phyloP scores from a whole-genome alignment of 2,329 filamentous ascomycete genomes.

The Neofusicoccum sp. region DNA sequence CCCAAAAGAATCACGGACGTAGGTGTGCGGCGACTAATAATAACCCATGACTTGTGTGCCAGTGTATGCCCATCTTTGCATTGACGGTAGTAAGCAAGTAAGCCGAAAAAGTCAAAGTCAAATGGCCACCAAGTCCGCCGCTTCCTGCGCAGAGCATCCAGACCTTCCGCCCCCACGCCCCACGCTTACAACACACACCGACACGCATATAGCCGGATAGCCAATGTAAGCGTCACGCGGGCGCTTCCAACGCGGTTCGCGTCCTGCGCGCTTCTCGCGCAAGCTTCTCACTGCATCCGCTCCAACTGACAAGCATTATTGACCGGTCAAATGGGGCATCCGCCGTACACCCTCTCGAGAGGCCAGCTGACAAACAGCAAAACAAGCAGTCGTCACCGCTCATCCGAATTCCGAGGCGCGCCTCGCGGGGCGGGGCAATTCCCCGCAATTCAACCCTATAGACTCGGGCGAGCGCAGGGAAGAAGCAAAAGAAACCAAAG shows the following conservation, averaged over 20 bases:
- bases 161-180: slow-evolving; percentile 4
- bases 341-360: not conserved
- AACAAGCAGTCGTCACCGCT: slow-evolving; percentile 1
- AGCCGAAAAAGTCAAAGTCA: slow-evolving; percentile 3
- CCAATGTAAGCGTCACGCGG: slow-evolving; percentile 2
- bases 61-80: not conserved
- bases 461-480: not conserved
- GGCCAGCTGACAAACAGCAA: not conserved
- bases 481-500: not conserved
- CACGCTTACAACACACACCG: not conserved
- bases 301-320: not conserved
- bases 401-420: slow-evolving; percentile 2
- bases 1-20: not conserved
- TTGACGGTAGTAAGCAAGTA: slow-evolving; percentile 9
- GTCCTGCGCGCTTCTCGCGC: not conserved
- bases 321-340: slow-evolving; percentile 1
- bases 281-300: not conserved
- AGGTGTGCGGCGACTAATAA: not conserved
- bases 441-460: not conserved
- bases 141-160: slow-evolving; percentile 5
- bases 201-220: slow-evolving; percentile 2
- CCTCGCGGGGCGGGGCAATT: not conserved
- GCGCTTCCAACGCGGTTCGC: not conserved
- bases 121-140: not conserved
- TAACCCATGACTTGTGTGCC: not conserved